These are phyloP conservation scores for Fraxinus excelsior DNA, from an alignment of 257 asterid genomes.

Conservation along the genomic window DNA sequence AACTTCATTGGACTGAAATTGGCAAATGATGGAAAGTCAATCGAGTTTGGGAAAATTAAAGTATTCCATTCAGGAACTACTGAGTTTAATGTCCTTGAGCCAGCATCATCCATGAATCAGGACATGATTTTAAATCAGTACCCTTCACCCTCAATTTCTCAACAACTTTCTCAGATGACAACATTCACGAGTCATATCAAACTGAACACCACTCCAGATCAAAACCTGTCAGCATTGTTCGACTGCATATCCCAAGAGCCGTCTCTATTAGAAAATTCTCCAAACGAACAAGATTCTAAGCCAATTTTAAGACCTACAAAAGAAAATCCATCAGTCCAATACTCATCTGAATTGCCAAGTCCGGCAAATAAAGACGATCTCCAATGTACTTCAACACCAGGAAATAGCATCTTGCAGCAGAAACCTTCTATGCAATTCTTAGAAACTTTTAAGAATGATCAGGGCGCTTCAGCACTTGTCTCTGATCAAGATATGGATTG, in stretches of 20 bases:
- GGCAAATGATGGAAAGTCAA: slow-evolving; percentile 43
- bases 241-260: slow-evolving; percentile 14
- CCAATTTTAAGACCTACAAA: background rate
- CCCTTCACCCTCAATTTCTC: background rate
- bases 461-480: background rate
- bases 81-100: background rate
- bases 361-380: background rate
- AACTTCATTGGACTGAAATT: slow-evolving; percentile 55
- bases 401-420: background rate
- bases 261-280: background rate
- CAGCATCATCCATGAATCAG: background rate
- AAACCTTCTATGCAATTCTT: background rate
- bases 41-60: slow-evolving; percentile 42
- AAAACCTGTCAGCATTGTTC: background rate
- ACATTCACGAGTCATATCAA: too few species aligned
- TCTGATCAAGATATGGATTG: slow-evolving; percentile 17
- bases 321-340: slow-evolving; percentile 15
- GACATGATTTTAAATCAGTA: slow-evolving; percentile 3
- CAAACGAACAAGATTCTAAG: background rate
- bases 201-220: too few species aligned
- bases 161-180: too few species aligned
- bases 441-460: too few species aligned
- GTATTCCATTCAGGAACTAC: slow-evolving; percentile 1
- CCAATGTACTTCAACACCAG: background rate
- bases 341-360: background rate